A percentile compares a stretch with the other conserved stretches of the same genome.
These are phyloP conservation scores for Melastoma malabathricum DNA, from an alignment of 345 rosid species.

Conservation along the genomic window DNA sequence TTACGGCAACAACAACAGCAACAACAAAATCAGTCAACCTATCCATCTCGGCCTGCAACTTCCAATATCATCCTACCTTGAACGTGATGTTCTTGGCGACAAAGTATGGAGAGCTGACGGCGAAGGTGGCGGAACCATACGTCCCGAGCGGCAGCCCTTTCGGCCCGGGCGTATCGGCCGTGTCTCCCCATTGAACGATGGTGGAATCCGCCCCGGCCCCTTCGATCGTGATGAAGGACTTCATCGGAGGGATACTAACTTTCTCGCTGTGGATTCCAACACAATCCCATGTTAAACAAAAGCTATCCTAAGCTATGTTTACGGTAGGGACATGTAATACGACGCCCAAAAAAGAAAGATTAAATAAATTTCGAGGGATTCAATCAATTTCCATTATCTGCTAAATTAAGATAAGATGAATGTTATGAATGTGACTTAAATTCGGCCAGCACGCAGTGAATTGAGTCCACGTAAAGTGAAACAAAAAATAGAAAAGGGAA, in stretches of 20 bases:
- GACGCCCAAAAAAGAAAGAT: no score
- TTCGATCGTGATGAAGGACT: constrained; percentile 72
- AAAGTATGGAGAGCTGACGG: constrained; percentile 75
- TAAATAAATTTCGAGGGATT: no score
- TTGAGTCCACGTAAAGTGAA: no score
- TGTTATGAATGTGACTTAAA: no score
- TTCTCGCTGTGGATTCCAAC: constrained; percentile 49
- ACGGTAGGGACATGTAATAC: no score
- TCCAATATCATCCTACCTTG: constrained; percentile 26
- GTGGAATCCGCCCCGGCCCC: constrained; percentile 92
- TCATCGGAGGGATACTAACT: constrained; percentile 61
- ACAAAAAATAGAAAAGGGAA: no score
- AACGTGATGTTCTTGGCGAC: constrained; percentile 90
- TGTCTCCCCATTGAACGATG: constrained; percentile 89
- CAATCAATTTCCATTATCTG: no score
- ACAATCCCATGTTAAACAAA: not conserved
- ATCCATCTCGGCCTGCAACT: not conserved
- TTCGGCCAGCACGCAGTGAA: no score
- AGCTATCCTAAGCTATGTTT: no score
- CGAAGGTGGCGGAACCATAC: constrained; percentile 76
- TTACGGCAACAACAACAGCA: not conserved
- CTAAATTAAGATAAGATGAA: no score
- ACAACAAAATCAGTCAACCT: not conserved
- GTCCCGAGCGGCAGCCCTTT: constrained; percentile 70
- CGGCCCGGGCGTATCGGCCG: constrained; percentile 68